Percentiles rank a stretch among this genome's conserved stretches.
Evolutionary conservation across 1,284 basidiomycete genomes (phyloP).

Genomic region (Cystobasidiaceae sp.): DNA sequence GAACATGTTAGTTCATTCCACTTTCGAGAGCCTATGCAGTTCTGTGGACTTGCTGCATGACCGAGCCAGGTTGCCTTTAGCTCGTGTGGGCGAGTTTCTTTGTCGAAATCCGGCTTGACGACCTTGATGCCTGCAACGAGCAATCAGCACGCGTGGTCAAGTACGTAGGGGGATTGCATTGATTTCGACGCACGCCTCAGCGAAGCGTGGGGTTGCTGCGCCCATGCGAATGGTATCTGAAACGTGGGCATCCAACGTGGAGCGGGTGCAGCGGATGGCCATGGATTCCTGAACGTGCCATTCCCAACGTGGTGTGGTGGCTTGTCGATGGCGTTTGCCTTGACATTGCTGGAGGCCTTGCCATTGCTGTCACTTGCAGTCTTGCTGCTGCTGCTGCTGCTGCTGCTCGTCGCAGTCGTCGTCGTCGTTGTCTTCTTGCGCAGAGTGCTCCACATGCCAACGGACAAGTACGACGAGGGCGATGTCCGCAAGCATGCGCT

Average conservation of each 20-base stretch:
- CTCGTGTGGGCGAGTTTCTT: neutral
- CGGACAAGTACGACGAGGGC: no score
- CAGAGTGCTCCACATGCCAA: constrained; percentile 1
- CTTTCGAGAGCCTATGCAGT: no score
- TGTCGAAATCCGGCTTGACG: neutral
- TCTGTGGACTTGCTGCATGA: constrained; percentile 23
- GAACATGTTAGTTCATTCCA: no score
- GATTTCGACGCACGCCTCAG: constrained; percentile 14
- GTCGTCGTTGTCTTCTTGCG: constrained; percentile 8
- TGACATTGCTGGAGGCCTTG: neutral
- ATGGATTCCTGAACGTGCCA: constrained; percentile 25
- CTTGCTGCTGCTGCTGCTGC: neutral
- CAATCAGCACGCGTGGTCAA: no score
- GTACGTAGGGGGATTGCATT: no score
- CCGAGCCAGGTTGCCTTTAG: constrained; percentile 21
- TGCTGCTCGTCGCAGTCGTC: neutral
- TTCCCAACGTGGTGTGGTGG: constrained; percentile 21
- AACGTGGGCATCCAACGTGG: constrained; percentile 19
- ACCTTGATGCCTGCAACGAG: constrained; percentile 20
- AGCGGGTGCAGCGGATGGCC: constrained; percentile 24
- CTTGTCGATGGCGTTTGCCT: neutral
- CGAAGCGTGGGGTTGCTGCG: constrained; percentile 4
- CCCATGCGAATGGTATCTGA: constrained; percentile 16
- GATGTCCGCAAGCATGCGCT: no score
- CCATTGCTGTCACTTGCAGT: neutral